Evolutionary conservation across 306 rosid species (phyloP), one percentile per base, ranked within the genome.

Genomic region (Cucumis melo): DNA sequence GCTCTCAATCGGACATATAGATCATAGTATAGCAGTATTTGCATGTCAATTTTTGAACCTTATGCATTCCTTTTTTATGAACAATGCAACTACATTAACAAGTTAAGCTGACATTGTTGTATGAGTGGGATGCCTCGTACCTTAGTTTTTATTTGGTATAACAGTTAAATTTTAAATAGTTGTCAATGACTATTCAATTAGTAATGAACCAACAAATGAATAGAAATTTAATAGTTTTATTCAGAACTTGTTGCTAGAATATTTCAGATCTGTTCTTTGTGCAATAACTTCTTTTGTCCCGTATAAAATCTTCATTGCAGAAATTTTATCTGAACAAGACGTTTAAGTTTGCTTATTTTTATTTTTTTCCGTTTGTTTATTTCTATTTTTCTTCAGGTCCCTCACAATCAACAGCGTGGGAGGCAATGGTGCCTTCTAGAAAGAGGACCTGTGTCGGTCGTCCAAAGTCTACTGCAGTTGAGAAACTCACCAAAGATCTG

Each of bases 401-500:
- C 75, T 88, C 96, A 62, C 98, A 95, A 83, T 91, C 99, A 23
- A 82, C 88, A 77, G 92, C 87, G 29, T 92, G 98, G 99, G 99
- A 92, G 51, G 53, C 97, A 9, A 77, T 78, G 79, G 98, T 95
- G 81, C 99, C 99, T 75, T 92, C 98, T 15, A 92, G 88, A 80
- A 92, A 87, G 89, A 90, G 99, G 87, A 95, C 99, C 68, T 92
- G 99, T 55, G 86, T 89, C 5, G 78, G 80, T 66, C 98, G 92
- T 72, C 80, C 96, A 75, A 92, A 95, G 85, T 90, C 85, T 81
- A 89, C 99, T 64, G 77, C 98, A 15, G 97, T 95, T 59, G 99
- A 95, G 87, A 91, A 89, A 87, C 96, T 95, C 75, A 92, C 99
- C 56, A 89, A 88, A 88, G 99, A 92, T 83, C 87, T 95, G 74